Conservation (phyloP, 2,329 filamentous ascomycete species). For the Dothistroma pini region DNA sequence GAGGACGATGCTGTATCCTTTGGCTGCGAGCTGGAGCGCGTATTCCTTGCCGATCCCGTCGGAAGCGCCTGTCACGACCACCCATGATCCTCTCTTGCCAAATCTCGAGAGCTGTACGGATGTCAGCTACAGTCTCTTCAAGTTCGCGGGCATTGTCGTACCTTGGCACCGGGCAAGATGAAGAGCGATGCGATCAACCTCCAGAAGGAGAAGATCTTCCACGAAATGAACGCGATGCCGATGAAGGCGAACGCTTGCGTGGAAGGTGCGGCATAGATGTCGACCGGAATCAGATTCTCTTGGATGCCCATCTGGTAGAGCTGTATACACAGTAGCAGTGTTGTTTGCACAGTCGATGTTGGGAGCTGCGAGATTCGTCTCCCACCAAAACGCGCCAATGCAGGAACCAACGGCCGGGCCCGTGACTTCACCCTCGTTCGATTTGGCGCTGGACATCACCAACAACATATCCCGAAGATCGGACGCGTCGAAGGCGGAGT, state of each 20-base stretch:
- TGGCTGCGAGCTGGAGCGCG: conserved; percentile 79
- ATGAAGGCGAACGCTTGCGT: conserved; percentile 37
- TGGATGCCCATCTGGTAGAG: conserved; percentile 18
- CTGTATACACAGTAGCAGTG: neutral
- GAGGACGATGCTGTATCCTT: conserved; percentile 92
- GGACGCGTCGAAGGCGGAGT: neutral
- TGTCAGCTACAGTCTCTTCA: conserved; percentile 5
- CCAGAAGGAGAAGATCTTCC: conserved; percentile 46
- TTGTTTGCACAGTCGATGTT: neutral
- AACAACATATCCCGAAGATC: neutral
- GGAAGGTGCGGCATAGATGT: conserved; percentile 31
- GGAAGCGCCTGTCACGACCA: conserved; percentile 88
- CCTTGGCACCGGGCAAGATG: conserved; percentile 39
- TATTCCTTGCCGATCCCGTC: conserved; percentile 98
- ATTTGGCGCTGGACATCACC: neutral
- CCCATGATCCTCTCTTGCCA: conserved; percentile 89
- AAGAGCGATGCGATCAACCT: conserved; percentile 48
- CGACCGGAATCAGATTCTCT: conserved; percentile 19
- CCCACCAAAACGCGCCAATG: neutral
- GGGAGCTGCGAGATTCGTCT: neutral
- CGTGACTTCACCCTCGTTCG: neutral
- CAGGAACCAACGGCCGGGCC: neutral
- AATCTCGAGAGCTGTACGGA: conserved; percentile 72
- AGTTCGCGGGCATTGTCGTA: neutral
- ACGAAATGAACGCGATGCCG: conserved; percentile 37